Base-by-base conservation (phyloP, 768 basidiomycete genomes). In the Boletus sp. region DNA sequence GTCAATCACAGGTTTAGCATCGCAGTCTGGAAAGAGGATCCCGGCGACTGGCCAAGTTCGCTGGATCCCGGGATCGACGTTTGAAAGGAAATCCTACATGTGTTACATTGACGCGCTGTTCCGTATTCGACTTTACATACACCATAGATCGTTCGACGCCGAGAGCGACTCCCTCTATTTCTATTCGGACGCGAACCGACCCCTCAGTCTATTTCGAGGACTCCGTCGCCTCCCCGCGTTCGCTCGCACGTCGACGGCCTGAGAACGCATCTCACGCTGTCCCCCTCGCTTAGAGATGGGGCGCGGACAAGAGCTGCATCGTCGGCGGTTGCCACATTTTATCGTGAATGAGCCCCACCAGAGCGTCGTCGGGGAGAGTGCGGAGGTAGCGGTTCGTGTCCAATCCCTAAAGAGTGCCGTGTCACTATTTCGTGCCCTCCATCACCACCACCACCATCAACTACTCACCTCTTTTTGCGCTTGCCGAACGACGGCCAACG, bases 1-100 rank as follows among this genome's bases (percentile, higher is more conserved):
- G 84, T 98, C 32, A 99, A 99, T 63, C 96, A 99, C 69, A 80
- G 92, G 32, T 98, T 88, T 60, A 77, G 78, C 14, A 87, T 95
- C 35, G 83, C 78, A 60, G 73, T 77, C 49, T 97, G 92, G 91
- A 83, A 77, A 52, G 54, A 52, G 1, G 69, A 48, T 15, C 14
- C 15, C 1, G 17, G 30, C 1, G 57, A 40, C 17, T 54, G 62
- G 56, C 57, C 60, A 6, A 17, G 11, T 8, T 12, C 30, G n/a
- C 44, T 77, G 6, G 67, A 64, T 14, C 45, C 63, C 2, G 61
- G 52, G 8, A 64, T 64, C 28, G 47, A 47, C 47, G 47, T 33
- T n/a, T 47, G 17, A 47, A 4, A 18, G 17, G 0, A 47, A 17
- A 24, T 24, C 24, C 1, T 24, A 24, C 28, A 47, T 45, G 39